Conservation (phyloP, 352 stramenopile species). For the Plasmopara viticola region DNA sequence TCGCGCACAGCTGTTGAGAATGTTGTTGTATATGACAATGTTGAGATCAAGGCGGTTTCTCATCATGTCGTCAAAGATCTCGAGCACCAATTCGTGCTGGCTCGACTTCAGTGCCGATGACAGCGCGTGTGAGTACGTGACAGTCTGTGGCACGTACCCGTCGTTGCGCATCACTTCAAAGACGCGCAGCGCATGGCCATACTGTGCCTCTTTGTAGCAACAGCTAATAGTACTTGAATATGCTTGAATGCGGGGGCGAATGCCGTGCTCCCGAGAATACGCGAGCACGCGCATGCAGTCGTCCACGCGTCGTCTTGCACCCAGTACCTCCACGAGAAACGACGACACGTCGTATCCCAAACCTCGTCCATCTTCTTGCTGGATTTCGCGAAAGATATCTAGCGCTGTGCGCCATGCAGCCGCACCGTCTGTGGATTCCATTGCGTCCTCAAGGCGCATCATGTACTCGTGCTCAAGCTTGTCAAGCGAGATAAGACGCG, state of each 20-base stretch:
- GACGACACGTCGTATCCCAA: conserved; percentile 45
- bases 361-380: conserved; percentile 22
- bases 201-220: conserved; percentile 72
- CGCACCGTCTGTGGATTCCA: conserved; percentile 30
- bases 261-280: conserved; percentile 54
- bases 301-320: conserved; percentile 28
- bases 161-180: conserved; percentile 87
- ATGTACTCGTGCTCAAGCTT: conserved; percentile 24
- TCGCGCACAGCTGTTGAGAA: conserved; percentile 78
- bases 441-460: conserved; percentile 17
- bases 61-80: conserved; percentile 87
- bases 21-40: conserved; percentile 83
- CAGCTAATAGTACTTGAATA: conserved; percentile 77
- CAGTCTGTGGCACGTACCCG: conserved; percentile 65
- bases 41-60: conserved; percentile 58
- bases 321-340: conserved; percentile 57
- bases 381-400: conserved; percentile 51
- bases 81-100: conserved; percentile 78
- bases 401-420: conserved; percentile 34
- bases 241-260: conserved; percentile 73
- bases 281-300: conserved; percentile 65
- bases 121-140: conserved; percentile 82
- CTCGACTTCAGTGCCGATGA: conserved; percentile 70
- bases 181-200: conserved; percentile 61
- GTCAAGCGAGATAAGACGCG: conserved; percentile 11